Base-by-base conservation (phyloP, 2,329 filamentous ascomycete genomes). In the Penicillium expansum region DNA sequence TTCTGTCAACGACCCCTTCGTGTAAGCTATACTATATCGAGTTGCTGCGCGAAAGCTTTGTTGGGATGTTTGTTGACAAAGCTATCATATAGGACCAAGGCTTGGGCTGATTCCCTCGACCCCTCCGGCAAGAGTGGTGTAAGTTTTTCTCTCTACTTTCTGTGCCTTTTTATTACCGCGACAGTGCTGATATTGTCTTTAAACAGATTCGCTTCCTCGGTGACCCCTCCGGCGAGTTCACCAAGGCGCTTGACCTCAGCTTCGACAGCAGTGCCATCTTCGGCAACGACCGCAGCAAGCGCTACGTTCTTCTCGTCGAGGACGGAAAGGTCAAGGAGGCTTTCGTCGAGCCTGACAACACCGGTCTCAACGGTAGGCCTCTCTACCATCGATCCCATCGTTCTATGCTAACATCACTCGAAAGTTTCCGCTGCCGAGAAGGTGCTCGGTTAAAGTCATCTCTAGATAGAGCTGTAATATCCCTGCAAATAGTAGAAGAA, bases 1-100 rank as follows among this genome's bases (percentile, higher is more conserved):
- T 55, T 87, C 90, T 16, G 92, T 97, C 71, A 97, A 97, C 73
- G 93, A 97, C 73, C 85, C 92, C 20, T 97, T 97, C 73, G 92
- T 96, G 90, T 95, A 81, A 77, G 89, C 78, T 45, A 42, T 44
- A 33, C 27, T 32, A 7, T 32, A 8, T 22, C 13, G 10, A 20
- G 16, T 49, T 13, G 27, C 4, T 32, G 30, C 14, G 13, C 6
- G 38, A 27, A 18, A 50, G 50, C 43, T 51, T 20, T 29, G 39
- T 41, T 35, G 20, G 35, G 32, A 50, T 30, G 27, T 57, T 58
- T 55, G 55, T 55, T 24, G 35, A 41, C 20, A 42, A 13, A 57
- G 60, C 32, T 38, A 32, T 45, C 42, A 41, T 32, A 51, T 60
- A 94, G 91, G 44, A 96, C 92, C 84, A 95, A 95, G 76, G 92